Conservation (phyloP, 495 filamentous ascomycete genomes). For the Neurospora hispaniola region DNA sequence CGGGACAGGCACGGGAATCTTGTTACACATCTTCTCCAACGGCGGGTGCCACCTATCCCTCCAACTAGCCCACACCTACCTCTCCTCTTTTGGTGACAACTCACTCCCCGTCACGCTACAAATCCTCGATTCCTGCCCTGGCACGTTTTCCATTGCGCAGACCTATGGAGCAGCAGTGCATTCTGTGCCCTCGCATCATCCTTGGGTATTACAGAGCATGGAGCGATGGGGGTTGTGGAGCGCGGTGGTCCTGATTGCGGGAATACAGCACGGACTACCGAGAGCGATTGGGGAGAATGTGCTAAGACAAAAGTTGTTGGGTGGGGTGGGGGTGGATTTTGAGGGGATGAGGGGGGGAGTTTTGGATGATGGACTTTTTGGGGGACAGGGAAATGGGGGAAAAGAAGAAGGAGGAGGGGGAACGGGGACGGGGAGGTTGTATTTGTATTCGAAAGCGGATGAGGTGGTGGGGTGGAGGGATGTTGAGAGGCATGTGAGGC, state of each 20-base stretch:
- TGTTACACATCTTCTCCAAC: conserved; percentile 36
- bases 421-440: conserved; percentile 8
- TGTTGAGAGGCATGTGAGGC: conserved; percentile 18
- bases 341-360: conserved; percentile 15
- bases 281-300: conserved; percentile 10
- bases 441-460: conserved; percentile 28
- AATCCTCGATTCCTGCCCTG: conserved; percentile 27
- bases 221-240: not conserved
- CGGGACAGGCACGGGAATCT: conserved; percentile 1
- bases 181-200: not conserved
- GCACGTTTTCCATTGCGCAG: not conserved
- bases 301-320: conserved; percentile 11
- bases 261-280: conserved; percentile 16
- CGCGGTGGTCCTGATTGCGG: conserved; percentile 4
- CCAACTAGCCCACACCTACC: conserved; percentile 18
- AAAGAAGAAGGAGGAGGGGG: not conserved
- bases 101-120: not conserved
- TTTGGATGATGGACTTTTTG: conserved; percentile 5
- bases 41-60: conserved; percentile 28
- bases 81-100: conserved; percentile 1
- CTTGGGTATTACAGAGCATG: not conserved
- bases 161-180: not conserved
- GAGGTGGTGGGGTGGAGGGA: conserved; percentile 23
- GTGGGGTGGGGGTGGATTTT: conserved; percentile 11
- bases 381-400: conserved; percentile 8